Percentiles rank a stretch among this genome's conserved stretches.
Conservation (phyloP, 768 basidiomycete species). For the Wakefieldia striispora region DNA sequence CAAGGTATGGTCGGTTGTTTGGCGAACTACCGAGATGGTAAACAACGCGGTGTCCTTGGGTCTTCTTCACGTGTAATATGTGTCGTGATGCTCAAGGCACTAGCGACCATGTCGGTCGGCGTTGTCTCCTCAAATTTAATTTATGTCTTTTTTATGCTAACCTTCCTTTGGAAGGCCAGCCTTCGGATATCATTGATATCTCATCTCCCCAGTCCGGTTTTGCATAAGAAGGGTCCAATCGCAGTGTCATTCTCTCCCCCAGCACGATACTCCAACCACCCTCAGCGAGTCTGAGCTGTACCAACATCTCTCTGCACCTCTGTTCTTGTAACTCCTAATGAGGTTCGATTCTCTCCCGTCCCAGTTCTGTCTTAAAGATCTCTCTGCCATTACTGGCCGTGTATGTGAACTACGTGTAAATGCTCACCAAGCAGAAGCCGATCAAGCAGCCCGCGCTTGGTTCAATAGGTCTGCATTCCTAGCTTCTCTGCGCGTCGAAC, state of each 20-base stretch:
- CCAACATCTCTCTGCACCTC: conserved; percentile 9
- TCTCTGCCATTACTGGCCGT: conserved; percentile 35
- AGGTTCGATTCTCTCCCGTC: conserved; percentile 32
- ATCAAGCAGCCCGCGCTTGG: conserved; percentile 33
- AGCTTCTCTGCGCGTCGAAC: background rate
- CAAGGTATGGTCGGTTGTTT: conserved; percentile 9
- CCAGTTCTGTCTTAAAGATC: conserved; percentile 36
- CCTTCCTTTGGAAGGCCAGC: conserved; percentile 19
- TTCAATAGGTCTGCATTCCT: conserved; percentile 28
- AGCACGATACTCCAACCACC: conserved; percentile 7
- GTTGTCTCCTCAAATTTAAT: conserved; percentile 23
- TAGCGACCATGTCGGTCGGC: conserved; percentile 29
- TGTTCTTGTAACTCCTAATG: conserved; percentile 25
- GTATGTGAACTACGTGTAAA: conserved; percentile 37
- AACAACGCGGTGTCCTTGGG: conserved; percentile 30
- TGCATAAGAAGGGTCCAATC: conserved; percentile 29
- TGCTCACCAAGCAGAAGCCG: conserved; percentile 33
- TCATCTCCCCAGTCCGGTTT: conserved; percentile 18
- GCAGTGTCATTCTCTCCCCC: conserved; percentile 1
- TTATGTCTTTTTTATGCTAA: conserved; percentile 25
- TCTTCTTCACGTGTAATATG: conserved; percentile 29
- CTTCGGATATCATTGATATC: conserved; percentile 21
- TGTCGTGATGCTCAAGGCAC: conserved; percentile 29
- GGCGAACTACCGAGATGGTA: conserved; percentile 21
- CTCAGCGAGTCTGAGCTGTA: conserved; percentile 31